Evolutionary conservation across 2,329 filamentous ascomycete species (phyloP).

Genomic region (Penicillium sp.): DNA sequence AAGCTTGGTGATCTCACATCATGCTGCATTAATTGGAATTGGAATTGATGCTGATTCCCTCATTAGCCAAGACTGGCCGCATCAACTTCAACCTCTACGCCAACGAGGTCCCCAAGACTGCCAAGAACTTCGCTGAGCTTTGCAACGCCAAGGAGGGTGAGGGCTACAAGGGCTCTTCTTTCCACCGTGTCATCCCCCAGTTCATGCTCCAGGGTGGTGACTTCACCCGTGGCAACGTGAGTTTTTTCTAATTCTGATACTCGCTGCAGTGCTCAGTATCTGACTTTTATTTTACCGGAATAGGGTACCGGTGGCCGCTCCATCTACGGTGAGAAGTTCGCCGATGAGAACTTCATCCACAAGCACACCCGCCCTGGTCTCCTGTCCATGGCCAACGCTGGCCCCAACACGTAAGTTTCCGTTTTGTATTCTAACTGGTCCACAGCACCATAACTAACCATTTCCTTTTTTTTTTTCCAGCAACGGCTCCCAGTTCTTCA

Average conservation of each 20-base stretch:
- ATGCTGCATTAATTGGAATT: conserved; percentile 23
- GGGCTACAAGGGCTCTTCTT: conserved; percentile 77
- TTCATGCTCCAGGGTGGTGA: conserved; percentile 98
- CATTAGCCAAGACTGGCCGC: conserved; percentile 67
- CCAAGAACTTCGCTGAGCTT: conserved; percentile 78
- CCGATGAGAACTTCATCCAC: conserved; percentile 83
- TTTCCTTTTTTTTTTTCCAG: conserved; percentile 24
- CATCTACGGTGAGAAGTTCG: conserved; percentile 93
- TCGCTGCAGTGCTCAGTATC: not conserved
- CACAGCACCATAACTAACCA: conserved; percentile 5
- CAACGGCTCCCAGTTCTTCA: conserved; percentile 72
- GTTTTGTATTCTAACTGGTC: not conserved
- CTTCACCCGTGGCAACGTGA: conserved; percentile 88
- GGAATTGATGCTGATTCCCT: conserved; percentile 13
- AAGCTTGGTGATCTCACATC: conserved; percentile 7
- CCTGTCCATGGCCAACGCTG: conserved; percentile 93
- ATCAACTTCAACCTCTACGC: conserved; percentile 90
- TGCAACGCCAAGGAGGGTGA: conserved; percentile 78
- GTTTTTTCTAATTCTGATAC: conserved; percentile 35
- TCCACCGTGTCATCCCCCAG: conserved; percentile 89
- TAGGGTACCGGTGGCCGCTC: conserved; percentile 88
- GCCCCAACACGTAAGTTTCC: conserved; percentile 74
- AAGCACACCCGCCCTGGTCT: conserved; percentile 74
- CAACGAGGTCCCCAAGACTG: conserved; percentile 82
- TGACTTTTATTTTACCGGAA: conserved; percentile 13